Evolutionary conservation across 2,329 filamentous ascomycete species (phyloP), one percentile per base, ranked within the genome.

Genomic region (Intubia oerlemansii): DNA sequence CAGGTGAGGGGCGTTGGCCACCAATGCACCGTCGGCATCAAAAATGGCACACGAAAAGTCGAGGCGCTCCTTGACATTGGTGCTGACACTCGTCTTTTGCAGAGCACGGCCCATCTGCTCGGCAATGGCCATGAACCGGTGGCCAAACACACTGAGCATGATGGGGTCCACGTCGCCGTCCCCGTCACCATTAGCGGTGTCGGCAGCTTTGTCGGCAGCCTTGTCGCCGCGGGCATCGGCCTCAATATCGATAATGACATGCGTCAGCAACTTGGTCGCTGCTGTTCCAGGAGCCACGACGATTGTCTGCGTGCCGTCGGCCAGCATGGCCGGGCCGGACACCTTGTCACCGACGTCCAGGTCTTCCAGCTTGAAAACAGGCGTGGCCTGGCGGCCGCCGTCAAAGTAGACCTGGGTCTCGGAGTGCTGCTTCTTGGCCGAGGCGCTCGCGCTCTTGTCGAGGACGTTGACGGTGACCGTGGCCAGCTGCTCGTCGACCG

Each of bases 261-360:
- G 85, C 0, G 82, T 91, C 36, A 80, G 62, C 12, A 91, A 70
- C 18, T 92, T 59, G 15, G 82, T 52, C 0, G 84, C 85, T 14
- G 68, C 66, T 3, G 81, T 67, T 17, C 65, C 66, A 0, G 84
- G 85, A 0, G 79, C 78, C 3, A 93, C 71, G 1, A 93, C 79
- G 36, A 95, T 88, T 0, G 85, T 95, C 49, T 93, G 85, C 1
- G 78, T 84, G 7, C 75, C 75, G 43, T 85, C 84, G 3, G 80
- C 80, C 33, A 92, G 62, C 50, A 92, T 79, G 1, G 82, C 82
- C 1, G 84, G 84, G 0, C 84, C 84, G 27, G 61, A 56, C 30
- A 92, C 57, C 13, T 68, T 65, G 35, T 82, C 70, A 3, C 82
- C 80, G 5, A 79, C 57, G 2, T 57, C 53, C 9, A 93, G 56